These are phyloP conservation scores for Mucor velutinosus DNA, from an alignment of 371 early-diverging fungal genomes.

Conservation along the genomic window DNA sequence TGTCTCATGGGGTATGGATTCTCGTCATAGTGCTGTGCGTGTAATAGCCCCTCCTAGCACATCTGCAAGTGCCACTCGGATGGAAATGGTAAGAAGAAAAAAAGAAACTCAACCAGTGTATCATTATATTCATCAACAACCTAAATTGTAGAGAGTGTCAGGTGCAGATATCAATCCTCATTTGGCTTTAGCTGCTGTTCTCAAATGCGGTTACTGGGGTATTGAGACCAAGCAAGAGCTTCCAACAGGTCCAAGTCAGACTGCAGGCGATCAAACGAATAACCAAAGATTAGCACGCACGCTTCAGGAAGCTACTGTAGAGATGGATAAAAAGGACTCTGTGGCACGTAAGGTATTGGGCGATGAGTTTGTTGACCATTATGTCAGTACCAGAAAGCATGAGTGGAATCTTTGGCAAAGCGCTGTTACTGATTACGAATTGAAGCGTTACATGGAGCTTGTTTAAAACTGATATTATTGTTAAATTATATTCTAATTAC, in stretches of 20 bases:
- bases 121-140: neutral
- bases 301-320: conserved; percentile 66
- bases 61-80: conserved; percentile 63
- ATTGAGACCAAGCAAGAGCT: conserved; percentile 63
- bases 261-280: conserved; percentile 9
- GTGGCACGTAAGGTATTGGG: conserved; percentile 79
- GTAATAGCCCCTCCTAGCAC: conserved; percentile 77
- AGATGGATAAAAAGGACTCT: conserved; percentile 67
- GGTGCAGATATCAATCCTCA: conserved; percentile 88
- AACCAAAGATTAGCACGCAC: conserved; percentile 61
- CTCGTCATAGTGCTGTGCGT: conserved; percentile 76
- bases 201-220: conserved; percentile 81
- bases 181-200: conserved; percentile 74
- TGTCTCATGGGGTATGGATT: conserved; percentile 82
- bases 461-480: conserved; percentile 18
- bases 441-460: conserved; percentile 73
- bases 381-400: conserved; percentile 68
- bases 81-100: conserved; percentile 61
- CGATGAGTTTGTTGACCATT: conserved; percentile 80
- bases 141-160: conserved; percentile 63
- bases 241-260: conserved; percentile 42
- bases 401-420: conserved; percentile 77
- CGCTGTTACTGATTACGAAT: conserved; percentile 81
- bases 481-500: too few relatives aligned
- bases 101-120: neutral